Evolutionary conservation across 495 filamentous ascomycete species (phyloP).

Genomic region (Penicillium lagena): DNA sequence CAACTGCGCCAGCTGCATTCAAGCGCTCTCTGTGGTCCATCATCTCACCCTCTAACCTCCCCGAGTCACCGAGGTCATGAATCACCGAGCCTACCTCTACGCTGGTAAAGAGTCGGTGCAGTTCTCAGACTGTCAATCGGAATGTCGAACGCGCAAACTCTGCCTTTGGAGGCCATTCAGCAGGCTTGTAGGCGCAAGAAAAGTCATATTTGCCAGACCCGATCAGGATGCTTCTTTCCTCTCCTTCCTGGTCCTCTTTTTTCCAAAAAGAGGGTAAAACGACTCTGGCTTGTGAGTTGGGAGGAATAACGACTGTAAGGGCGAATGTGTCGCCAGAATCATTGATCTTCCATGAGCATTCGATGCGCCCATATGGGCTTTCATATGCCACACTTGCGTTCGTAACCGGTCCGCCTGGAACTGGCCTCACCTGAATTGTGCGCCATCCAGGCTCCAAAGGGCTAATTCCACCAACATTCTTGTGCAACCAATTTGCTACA

Average conservation of each 20-base stretch:
- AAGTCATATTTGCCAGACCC: conserved; percentile 15
- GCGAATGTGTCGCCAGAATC: conserved; percentile 5
- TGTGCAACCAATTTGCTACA: conserved; percentile 28
- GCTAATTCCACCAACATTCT: conserved; percentile 18
- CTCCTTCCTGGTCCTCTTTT: conserved; percentile 1
- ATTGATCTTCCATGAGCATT: conserved; percentile 14
- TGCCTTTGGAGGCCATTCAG: conserved; percentile 13
- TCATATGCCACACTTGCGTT: conserved; percentile 18
- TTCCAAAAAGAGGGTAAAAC: conserved; percentile 10
- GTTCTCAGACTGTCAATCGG: too few relatives aligned
- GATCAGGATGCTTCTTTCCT: neutral
- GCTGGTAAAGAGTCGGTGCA: too few relatives aligned
- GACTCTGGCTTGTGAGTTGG: conserved; percentile 18
- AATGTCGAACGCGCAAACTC: too few relatives aligned
- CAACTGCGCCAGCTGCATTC: too few relatives aligned
- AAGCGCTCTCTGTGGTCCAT: too few relatives aligned
- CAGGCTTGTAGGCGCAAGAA: conserved; percentile 2
- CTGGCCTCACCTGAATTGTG: conserved; percentile 13
- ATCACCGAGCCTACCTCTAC: too few relatives aligned
- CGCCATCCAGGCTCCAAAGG: conserved; percentile 21
- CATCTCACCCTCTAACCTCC: too few relatives aligned
- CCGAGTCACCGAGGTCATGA: too few relatives aligned
- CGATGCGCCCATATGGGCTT: conserved; percentile 20
- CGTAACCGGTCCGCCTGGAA: conserved; percentile 19
- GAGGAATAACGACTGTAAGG: conserved; percentile 20